Base-by-base conservation (phyloP, 306 rosid species). In the Malus sieversii region DNA sequence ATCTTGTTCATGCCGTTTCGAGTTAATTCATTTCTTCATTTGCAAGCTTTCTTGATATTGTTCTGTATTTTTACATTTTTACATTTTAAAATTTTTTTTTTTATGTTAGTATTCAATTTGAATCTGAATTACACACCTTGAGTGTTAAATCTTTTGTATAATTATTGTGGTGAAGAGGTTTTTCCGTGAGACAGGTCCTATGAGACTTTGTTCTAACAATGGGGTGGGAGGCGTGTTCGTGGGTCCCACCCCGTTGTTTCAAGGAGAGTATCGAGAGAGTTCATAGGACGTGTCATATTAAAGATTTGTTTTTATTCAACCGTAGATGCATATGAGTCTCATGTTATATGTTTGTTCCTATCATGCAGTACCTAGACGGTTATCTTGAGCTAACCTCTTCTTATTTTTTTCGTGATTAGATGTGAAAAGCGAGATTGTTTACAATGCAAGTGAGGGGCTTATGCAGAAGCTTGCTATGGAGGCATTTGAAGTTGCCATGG, bases 381-480 rank as follows among this genome's bases (percentile, higher is more conserved):
- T 46, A 15, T 22, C 20, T 33, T 33, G 58, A 53, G 66, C 6
- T 4, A 22, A 35, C 1, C 38, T 27, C 44, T 2, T 25, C 1
- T 22, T 35, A 33, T n/a, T 57, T 12, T 40, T 22, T 83, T 13
- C n/a, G 19, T 53, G 32, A 75, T 30, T 59, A 95, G 98, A 84
- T 73, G 75, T 90, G 75, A 82, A 81, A 40, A 94, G 90, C 48
- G 90, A 90, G 45, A 8, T 87, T 61, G 89, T 92, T 74, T 86
- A 87, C 32, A 87, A 87, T 78, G 68, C 73, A 5, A 89, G 85
- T 25, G 88, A 90, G 79, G 77, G 5, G 35, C 90, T 95, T 9
- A 88, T 95, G 97, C 95, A 92, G 86, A 86, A 85, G 73, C 90
- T 94, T 77, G 92, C 98, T 0, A 80, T 86, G 52, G 97, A 94